phyloP scores from a whole-genome alignment of 805 yeast species.

The Wickerhamiella cacticola region DNA sequence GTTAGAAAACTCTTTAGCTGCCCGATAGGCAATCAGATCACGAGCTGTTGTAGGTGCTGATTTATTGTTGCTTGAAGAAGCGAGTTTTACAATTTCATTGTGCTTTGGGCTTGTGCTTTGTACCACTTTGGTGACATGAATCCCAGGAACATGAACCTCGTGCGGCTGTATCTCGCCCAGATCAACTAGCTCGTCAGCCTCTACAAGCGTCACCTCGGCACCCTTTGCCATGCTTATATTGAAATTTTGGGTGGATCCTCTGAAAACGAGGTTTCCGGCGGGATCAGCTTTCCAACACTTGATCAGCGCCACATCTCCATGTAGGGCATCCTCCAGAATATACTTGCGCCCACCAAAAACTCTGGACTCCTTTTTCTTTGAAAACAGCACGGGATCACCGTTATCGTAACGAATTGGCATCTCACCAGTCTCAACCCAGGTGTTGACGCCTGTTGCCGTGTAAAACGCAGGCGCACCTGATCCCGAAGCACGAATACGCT shows the following conservation, averaged over 20 bases:
- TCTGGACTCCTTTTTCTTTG: conserved; percentile 35
- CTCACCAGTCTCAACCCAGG: conserved; percentile 41
- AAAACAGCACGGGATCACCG: conserved; percentile 31
- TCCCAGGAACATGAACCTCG: conserved; percentile 38
- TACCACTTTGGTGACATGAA: conserved; percentile 34
- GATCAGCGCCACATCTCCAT: conserved; percentile 39
- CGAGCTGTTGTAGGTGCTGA: conserved; percentile 22
- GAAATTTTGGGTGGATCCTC: conserved; percentile 38
- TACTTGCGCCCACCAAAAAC: conserved; percentile 35
- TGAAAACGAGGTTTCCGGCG: conserved; percentile 39
- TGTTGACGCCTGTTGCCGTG: conserved; percentile 40
- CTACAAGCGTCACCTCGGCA: conserved; percentile 37
- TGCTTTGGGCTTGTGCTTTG: conserved; percentile 35
- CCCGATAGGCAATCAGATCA: conserved; percentile 32
- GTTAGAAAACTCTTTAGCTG: conserved; percentile 36
- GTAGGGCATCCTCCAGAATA: conserved; percentile 35
- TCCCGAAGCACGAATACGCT: conserved; percentile 37
- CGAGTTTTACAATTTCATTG: conserved; percentile 1
- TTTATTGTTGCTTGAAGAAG: background rate
- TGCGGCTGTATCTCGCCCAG: conserved; percentile 36
- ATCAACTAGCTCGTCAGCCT: conserved; percentile 40
- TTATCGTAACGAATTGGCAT: conserved; percentile 33
- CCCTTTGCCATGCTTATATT: conserved; percentile 37
- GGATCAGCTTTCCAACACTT: conserved; percentile 40
- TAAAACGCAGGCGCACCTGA: conserved; percentile 41